Evolutionary conservation across 306 rosid genomes (phyloP).

Genomic region (Trifolium subterraneum): DNA sequence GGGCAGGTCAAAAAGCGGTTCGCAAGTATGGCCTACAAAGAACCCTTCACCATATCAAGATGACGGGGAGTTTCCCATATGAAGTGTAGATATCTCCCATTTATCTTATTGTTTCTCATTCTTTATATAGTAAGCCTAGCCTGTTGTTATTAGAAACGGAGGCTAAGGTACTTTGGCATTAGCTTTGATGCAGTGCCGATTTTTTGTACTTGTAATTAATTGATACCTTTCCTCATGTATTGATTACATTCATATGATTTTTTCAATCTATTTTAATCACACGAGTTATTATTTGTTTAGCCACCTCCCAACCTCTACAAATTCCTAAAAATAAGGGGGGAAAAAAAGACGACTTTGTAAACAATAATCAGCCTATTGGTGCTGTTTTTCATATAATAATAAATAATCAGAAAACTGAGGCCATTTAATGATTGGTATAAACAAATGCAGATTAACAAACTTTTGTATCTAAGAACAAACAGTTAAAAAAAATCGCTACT

Average conservation of each 20-base stretch:
- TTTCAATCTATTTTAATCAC: slow-evolving; percentile 27
- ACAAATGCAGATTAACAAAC: background rate
- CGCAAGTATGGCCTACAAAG: slow-evolving; percentile 75
- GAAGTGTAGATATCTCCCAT: slow-evolving; percentile 48
- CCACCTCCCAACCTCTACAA: background rate
- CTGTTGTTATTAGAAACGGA: slow-evolving; percentile 63
- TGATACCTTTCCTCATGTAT: slow-evolving; percentile 30
- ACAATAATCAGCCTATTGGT: background rate
- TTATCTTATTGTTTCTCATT: slow-evolving; percentile 44
- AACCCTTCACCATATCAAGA: slow-evolving; percentile 85
- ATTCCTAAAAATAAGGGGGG: background rate
- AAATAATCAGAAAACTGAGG: background rate
- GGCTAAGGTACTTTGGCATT: slow-evolving; percentile 54
- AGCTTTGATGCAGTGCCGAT: slow-evolving; percentile 43
- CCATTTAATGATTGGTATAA: background rate
- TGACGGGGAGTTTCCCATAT: slow-evolving; percentile 83
- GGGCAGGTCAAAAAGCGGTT: slow-evolving; percentile 92
- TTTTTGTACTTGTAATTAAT: slow-evolving; percentile 50
- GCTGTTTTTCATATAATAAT: background rate
- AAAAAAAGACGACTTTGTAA: background rate
- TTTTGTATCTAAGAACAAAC: background rate
- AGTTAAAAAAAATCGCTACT: background rate
- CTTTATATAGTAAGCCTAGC: slow-evolving; percentile 52
- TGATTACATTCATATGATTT: slow-evolving; percentile 42
- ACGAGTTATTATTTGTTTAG: background rate